A percentile compares a stretch with the other conserved stretches of the same genome.
These are phyloP conservation scores for Monilinia fructicola DNA, from an alignment of 2,329 filamentous ascomycete species.

Conservation along the genomic window DNA sequence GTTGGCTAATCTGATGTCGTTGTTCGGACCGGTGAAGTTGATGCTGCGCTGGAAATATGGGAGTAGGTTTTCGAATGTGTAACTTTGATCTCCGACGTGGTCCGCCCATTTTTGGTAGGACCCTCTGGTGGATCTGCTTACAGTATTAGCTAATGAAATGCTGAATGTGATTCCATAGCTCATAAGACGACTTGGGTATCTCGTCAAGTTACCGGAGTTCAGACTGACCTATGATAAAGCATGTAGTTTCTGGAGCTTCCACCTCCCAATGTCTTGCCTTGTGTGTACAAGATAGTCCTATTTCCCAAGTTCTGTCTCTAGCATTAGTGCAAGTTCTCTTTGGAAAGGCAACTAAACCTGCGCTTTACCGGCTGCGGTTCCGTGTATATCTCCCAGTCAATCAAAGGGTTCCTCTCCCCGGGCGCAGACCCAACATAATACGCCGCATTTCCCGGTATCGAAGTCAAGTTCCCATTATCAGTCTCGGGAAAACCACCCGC, in stretches of 20 bases:
- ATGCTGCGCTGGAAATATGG: slow-evolving; percentile 47
- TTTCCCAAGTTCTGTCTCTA: background rate
- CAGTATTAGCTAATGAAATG: no score
- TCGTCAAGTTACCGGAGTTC: background rate
- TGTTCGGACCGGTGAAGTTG: slow-evolving; percentile 32
- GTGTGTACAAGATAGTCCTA: no score
- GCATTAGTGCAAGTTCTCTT: no score
- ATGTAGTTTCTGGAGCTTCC: no score
- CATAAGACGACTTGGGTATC: background rate
- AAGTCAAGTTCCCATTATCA: slow-evolving; percentile 22
- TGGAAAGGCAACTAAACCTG: no score
- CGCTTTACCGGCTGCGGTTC: slow-evolving; percentile 18
- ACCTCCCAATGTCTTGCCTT: no score
- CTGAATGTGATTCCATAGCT: background rate
- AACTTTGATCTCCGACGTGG: slow-evolving; percentile 45
- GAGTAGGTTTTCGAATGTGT: slow-evolving; percentile 48
- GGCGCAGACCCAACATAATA: background rate
- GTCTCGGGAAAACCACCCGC: slow-evolving; percentile 29
- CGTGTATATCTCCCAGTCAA: slow-evolving; percentile 27
- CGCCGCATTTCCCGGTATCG: slow-evolving; percentile 8
- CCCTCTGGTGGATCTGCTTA: slow-evolving; percentile 16
- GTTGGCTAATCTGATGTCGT: slow-evolving; percentile 19
- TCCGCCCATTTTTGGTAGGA: slow-evolving; percentile 47
- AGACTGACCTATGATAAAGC: no score
- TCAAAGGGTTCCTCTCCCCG: slow-evolving; percentile 7